phyloP scores from a whole-genome alignment of 495 filamentous ascomycete genomes.

The Hypomontagnella monticulosa region DNA sequence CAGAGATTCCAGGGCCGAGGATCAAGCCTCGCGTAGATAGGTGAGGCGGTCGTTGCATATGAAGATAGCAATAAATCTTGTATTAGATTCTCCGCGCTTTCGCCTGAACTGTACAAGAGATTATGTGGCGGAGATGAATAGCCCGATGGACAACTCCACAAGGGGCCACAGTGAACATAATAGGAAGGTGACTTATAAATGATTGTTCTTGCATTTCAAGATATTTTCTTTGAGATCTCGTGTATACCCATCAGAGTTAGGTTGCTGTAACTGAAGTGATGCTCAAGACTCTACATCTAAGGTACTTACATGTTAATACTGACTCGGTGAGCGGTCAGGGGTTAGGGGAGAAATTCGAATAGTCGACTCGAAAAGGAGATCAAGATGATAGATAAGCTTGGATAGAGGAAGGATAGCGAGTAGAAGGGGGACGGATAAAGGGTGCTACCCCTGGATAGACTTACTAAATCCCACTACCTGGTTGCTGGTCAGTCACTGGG shows the following conservation, averaged over 20 bases:
- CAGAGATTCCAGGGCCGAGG: neutral
- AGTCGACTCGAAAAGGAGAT: neutral
- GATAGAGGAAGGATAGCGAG: slow-evolving; percentile 1
- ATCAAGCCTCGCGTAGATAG: slow-evolving; percentile 3
- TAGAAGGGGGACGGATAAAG: slow-evolving; percentile 11
- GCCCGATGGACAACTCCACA: slow-evolving; percentile 12
- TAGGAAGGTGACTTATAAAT: slow-evolving; percentile 12
- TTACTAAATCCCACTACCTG: slow-evolving; percentile 23
- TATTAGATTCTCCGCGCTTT: slow-evolving; percentile 15
- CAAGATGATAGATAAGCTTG: neutral
- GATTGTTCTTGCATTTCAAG: slow-evolving; percentile 1
- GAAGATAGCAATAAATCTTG: slow-evolving; percentile 12
- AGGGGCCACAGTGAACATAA: slow-evolving; percentile 8
- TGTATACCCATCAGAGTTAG: neutral
- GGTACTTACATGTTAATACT: too few relatives aligned
- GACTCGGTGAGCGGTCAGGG: too few relatives aligned
- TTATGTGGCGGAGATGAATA: slow-evolving; percentile 25
- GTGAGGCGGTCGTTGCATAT: slow-evolving; percentile 2
- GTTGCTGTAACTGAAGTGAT: too few relatives aligned
- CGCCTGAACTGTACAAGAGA: slow-evolving; percentile 15
- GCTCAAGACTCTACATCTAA: too few relatives aligned
- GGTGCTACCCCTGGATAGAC: slow-evolving; percentile 15
- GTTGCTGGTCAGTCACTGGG: slow-evolving; percentile 24
- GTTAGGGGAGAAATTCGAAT: too few relatives aligned
- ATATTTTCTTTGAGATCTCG: neutral